Percentiles rank a stretch among this genome's conserved stretches.
These are phyloP conservation scores for Fusarium palustre DNA, from an alignment of 2,329 filamentous ascomycete genomes.

Conservation along the genomic window DNA sequence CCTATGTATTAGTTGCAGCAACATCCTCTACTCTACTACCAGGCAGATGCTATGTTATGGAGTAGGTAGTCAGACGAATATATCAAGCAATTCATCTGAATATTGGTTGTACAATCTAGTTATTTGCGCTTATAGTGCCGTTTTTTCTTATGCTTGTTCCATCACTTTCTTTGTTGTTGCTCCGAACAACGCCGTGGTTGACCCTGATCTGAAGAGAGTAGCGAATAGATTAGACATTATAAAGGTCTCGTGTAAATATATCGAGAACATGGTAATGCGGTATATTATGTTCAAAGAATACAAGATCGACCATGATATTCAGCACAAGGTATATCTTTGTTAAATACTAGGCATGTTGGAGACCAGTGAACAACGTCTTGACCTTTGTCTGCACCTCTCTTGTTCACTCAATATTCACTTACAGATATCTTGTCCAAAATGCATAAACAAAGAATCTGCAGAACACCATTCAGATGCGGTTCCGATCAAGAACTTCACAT, in stretches of 20 bases:
- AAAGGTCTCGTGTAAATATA: background rate
- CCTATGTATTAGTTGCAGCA: background rate
- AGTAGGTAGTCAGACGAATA: too few species aligned
- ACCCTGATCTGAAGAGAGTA: background rate
- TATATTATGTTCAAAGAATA: background rate
- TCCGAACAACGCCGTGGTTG: background rate
- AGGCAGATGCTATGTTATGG: background rate
- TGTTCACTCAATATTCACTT: background rate
- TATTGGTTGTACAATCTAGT: background rate
- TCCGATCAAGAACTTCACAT: background rate
- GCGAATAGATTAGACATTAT: background rate
- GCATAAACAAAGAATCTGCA: constrained; percentile 8
- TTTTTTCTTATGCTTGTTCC: background rate
- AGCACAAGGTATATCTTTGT: background rate
- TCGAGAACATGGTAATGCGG: background rate
- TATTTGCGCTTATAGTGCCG: background rate
- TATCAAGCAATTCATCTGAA: background rate
- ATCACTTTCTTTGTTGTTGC: background rate
- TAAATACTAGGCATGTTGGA: background rate
- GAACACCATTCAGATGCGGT: background rate
- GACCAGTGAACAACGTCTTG: background rate
- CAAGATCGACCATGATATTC: background rate
- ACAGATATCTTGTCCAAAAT: constrained; percentile 8
- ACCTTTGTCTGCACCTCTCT: constrained; percentile 1
- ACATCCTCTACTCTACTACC: background rate